Conservation (phyloP, 2,329 filamentous ascomycete species). For the Neobulgaria alba region DNA sequence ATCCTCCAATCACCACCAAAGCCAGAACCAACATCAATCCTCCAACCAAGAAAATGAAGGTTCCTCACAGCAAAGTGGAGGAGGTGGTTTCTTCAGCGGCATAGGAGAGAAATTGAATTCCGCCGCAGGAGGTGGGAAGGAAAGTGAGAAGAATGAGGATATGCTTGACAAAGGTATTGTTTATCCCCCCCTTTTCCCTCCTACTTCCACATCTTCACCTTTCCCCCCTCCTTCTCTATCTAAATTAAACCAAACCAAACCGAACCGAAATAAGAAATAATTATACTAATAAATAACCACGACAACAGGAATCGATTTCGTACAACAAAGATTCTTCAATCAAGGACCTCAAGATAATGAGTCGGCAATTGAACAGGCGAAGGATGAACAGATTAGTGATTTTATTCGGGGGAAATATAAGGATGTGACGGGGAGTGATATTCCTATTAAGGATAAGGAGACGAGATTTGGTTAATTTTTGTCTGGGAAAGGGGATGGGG, state of each 20-base stretch:
- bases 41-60: too few species aligned
- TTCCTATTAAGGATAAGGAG: constrained; percentile 64
- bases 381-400: constrained; percentile 72
- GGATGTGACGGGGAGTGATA: constrained; percentile 54
- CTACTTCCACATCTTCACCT: neutral
- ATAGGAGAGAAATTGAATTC: constrained; percentile 63
- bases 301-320: constrained; percentile 63
- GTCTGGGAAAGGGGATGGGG: too few species aligned
- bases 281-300: too few species aligned
- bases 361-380: constrained; percentile 68
- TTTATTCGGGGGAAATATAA: constrained; percentile 67
- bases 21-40: constrained; percentile 17
- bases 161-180: constrained; percentile 65
- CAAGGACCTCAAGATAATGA: constrained; percentile 65
- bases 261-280: too few species aligned
- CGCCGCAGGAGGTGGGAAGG: constrained; percentile 60
- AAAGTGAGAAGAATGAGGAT: constrained; percentile 78
- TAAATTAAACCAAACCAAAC: too few species aligned
- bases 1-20: constrained; percentile 10
- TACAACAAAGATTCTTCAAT: constrained; percentile 68
- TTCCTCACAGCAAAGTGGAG: too few species aligned
- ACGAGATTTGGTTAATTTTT: constrained; percentile 29
- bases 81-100: constrained; percentile 44
- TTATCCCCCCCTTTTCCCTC: neutral
- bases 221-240: neutral